Evolutionary conservation across 2,329 filamentous ascomycete genomes (phyloP).

Genomic region (Ilyonectria mors-panacis): DNA sequence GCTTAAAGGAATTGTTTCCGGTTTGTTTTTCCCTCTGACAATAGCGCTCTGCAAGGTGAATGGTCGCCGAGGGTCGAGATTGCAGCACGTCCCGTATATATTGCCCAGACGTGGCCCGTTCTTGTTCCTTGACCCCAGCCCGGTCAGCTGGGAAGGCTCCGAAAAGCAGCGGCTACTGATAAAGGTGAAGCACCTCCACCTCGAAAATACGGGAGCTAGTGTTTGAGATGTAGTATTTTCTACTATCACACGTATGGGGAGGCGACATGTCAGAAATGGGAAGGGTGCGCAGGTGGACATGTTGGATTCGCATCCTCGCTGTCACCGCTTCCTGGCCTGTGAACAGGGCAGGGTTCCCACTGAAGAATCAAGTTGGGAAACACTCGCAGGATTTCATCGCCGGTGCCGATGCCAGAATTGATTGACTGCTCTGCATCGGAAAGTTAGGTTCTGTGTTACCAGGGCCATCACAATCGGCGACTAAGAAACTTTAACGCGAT

Average conservation of each 20-base stretch:
- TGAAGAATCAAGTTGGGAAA: neutral
- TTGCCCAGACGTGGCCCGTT: constrained; percentile 7
- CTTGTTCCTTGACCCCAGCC: neutral
- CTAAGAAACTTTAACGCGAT: constrained; percentile 22
- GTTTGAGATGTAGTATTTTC: constrained; percentile 1
- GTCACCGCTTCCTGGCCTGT: neutral
- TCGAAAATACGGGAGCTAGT: neutral
- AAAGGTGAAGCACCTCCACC: constrained; percentile 8
- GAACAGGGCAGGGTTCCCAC: neutral
- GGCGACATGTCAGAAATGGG: neutral
- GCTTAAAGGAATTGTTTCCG: constrained; percentile 1
- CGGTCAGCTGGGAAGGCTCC: neutral
- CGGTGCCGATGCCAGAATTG: neutral
- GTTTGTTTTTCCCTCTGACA: neutral
- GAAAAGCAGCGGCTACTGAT: constrained; percentile 3
- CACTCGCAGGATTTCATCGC: neutral
- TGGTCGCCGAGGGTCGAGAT: constrained; percentile 20
- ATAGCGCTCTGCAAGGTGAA: neutral
- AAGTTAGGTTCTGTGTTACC: neutral
- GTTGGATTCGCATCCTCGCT: constrained; percentile 1
- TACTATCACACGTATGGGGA: neutral
- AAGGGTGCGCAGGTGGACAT: neutral
- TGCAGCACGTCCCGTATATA: constrained; percentile 19
- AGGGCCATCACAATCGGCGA: constrained; percentile 9
- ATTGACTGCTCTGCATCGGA: neutral